A percentile compares a stretch with the other conserved stretches of the same genome.
phyloP scores from a whole-genome alignment of 1,139 yeast genomes.

The Ogataea hybrid region DNA sequence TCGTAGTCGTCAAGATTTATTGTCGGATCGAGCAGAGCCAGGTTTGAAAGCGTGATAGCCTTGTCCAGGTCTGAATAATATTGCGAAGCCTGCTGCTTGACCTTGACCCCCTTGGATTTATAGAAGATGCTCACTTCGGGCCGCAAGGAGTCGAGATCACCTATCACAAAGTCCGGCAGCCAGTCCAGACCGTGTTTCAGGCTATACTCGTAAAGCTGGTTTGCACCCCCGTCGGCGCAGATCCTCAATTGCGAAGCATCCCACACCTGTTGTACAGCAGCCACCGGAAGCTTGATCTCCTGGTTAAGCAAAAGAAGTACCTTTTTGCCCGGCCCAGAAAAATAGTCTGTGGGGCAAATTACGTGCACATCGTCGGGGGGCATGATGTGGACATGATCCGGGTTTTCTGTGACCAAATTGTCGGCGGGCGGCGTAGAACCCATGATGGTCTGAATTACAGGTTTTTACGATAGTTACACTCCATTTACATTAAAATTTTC shows the following conservation, averaged over 20 bases:
- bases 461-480: background rate
- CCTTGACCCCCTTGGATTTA: conserved; percentile 40
- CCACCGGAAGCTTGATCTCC: conserved; percentile 33
- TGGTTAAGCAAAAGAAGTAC: conserved; percentile 58
- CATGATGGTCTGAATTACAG: background rate
- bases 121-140: conserved; percentile 53
- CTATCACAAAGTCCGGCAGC: conserved; percentile 71
- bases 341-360: conserved; percentile 16
- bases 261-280: conserved; percentile 57
- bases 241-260: conserved; percentile 47
- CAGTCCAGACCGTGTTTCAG: conserved; percentile 34
- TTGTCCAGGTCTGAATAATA: conserved; percentile 82
- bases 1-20: conserved; percentile 26
- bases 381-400: conserved; percentile 20
- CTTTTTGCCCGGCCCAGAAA: conserved; percentile 3
- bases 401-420: conserved; percentile 22
- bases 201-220: conserved; percentile 54
- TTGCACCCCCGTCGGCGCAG: conserved; percentile 96
- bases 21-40: conserved; percentile 32
- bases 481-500: conserved; percentile 1
- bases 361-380: conserved; percentile 12
- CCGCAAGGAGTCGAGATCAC: conserved; percentile 80
- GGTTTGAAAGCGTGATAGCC: conserved; percentile 44
- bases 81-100: conserved; percentile 65
- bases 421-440: background rate